These are phyloP conservation scores for Ilyonectria sp. DNA, from an alignment of 2,329 filamentous ascomycete species.

Conservation along the genomic window DNA sequence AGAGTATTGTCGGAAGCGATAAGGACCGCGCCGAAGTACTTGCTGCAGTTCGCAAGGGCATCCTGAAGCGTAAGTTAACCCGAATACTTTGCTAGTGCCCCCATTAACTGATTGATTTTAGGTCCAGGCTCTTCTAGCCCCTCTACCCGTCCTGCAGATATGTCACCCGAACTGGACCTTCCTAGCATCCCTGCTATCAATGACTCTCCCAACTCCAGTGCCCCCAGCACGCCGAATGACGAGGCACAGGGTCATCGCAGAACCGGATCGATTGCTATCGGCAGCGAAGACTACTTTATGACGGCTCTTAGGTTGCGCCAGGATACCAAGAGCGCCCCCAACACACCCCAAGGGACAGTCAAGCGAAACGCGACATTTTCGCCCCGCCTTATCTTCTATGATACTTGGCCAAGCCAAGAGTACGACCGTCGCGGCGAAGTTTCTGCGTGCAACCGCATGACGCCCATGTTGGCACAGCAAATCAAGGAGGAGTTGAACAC, in stretches of 20 bases:
- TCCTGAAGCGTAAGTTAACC: conserved; percentile 83
- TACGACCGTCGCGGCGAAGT: conserved; percentile 97
- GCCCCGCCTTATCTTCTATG: conserved; percentile 93
- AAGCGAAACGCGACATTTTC: conserved; percentile 84
- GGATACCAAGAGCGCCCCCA: conserved; percentile 85
- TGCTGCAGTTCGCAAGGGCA: conserved; percentile 94
- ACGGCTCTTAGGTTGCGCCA: conserved; percentile 80
- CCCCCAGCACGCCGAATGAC: conserved; percentile 89
- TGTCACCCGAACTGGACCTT: conserved; percentile 68
- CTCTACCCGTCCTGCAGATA: conserved; percentile 74
- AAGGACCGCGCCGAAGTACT: conserved; percentile 92
- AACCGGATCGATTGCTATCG: conserved; percentile 79
- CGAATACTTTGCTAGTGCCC: background rate
- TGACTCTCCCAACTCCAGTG: conserved; percentile 88
- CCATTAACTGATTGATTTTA: conserved; percentile 39
- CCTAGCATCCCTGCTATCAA: conserved; percentile 74
- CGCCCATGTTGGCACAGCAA: conserved; percentile 96
- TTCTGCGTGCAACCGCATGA: conserved; percentile 97
- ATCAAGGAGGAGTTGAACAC: conserved; percentile 99
- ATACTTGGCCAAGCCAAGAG: conserved; percentile 95
- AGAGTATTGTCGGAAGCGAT: conserved; percentile 93
- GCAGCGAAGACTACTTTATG: conserved; percentile 92
- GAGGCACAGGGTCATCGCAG: conserved; percentile 78
- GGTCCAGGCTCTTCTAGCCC: conserved; percentile 77
- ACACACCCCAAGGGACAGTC: conserved; percentile 78